Conservation (phyloP, 371 early-diverging fungal species). For the Saksenaea vasiformis region DNA sequence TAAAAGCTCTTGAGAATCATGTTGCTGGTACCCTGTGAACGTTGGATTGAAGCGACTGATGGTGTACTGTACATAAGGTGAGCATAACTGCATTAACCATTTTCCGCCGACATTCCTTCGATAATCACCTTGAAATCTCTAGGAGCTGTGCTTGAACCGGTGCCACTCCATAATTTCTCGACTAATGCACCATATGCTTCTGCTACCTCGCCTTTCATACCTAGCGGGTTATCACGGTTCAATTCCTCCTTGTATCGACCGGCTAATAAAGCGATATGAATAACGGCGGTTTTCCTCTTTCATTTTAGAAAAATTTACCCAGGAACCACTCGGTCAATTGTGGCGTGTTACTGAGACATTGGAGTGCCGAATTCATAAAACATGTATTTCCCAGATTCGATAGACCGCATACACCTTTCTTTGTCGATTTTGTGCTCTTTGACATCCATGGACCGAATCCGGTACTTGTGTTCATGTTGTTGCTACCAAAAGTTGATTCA, state of each 20-base stretch:
- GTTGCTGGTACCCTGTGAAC: constrained; percentile 74
- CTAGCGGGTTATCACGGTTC: constrained; percentile 57
- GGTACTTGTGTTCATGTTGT: not conserved
- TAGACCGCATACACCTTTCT: constrained; percentile 64
- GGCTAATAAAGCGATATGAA: constrained; percentile 14
- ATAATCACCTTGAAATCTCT: constrained; percentile 62
- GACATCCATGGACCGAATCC: constrained; percentile 3
- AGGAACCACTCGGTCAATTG: constrained; percentile 65
- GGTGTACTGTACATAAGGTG: constrained; percentile 35
- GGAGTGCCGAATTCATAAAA: constrained; percentile 85
- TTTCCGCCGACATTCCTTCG: no score
- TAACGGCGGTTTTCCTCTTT: not conserved
- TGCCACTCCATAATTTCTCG: constrained; percentile 62
- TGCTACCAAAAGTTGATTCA: constrained; percentile 10
- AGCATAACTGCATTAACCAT: not conserved
- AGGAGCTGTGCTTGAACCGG: constrained; percentile 52
- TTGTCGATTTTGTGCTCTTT: not conserved
- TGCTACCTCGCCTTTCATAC: constrained; percentile 68
- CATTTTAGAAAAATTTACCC: constrained; percentile 15
- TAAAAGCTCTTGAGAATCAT: constrained; percentile 74
- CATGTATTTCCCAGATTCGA: constrained; percentile 87
- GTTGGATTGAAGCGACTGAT: constrained; percentile 67
- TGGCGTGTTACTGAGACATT: constrained; percentile 73
- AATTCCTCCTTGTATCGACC: constrained; percentile 47
- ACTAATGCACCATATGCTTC: constrained; percentile 66